phyloP scores from a whole-genome alignment of 2,329 filamentous ascomycete species.

The Alternaria brassicae region DNA sequence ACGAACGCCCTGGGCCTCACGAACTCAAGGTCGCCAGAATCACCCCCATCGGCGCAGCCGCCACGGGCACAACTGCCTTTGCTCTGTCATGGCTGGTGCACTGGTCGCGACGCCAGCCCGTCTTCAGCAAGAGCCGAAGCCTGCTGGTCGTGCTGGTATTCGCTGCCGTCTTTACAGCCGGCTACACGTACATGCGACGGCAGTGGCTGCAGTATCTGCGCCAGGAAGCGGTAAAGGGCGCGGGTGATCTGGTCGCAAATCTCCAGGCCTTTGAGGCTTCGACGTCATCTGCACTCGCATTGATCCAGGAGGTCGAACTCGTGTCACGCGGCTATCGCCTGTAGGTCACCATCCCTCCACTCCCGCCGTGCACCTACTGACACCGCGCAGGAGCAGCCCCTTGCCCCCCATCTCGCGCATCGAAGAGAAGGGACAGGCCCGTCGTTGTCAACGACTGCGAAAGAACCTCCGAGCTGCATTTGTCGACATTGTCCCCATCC shows the following conservation, averaged over 20 bases:
- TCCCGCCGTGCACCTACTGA: conserved; percentile 20
- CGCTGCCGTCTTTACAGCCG: conserved; percentile 61
- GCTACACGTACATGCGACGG: conserved; percentile 75
- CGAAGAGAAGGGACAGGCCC: conserved; percentile 79
- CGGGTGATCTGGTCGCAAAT: conserved; percentile 72
- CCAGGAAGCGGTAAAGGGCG: conserved; percentile 74
- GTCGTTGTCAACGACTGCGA: conserved; percentile 81
- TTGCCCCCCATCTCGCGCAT: conserved; percentile 91
- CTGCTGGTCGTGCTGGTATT: conserved; percentile 59
- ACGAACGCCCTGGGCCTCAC: conserved; percentile 32
- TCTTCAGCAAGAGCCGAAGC: conserved; percentile 63
- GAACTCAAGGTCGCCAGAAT: conserved; percentile 56
- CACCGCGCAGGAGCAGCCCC: conserved; percentile 73
- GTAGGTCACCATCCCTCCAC: conserved; percentile 56
- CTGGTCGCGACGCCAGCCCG: conserved; percentile 67
- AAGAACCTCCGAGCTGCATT: conserved; percentile 76
- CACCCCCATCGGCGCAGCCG: conserved; percentile 69
- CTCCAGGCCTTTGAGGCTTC: conserved; percentile 83
- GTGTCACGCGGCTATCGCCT: conserved; percentile 90
- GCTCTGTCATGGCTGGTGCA: conserved; percentile 71
- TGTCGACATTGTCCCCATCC: conserved; percentile 72
- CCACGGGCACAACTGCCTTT: conserved; percentile 69
- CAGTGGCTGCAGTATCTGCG: conserved; percentile 83
- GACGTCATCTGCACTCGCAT: conserved; percentile 74
- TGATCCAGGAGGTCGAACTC: conserved; percentile 94